Percentiles rank a stretch among this genome's conserved stretches.
Conservation (phyloP, 116 monocot species). For the Zostera marina region DNA sequence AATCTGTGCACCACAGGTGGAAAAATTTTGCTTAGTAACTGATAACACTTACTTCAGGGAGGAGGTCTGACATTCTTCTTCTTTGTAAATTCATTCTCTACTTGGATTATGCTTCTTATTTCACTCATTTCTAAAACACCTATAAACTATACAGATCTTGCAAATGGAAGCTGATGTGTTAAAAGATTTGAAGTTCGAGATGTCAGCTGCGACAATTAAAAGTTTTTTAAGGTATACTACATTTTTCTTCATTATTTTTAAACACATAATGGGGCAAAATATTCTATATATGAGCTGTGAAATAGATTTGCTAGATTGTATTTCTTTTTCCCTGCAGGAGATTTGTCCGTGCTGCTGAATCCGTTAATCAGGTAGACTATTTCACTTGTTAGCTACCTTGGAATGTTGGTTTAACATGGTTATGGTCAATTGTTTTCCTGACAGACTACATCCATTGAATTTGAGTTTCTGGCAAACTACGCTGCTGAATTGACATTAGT, state of each 20-base stretch:
- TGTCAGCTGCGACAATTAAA: slow-evolving; percentile 68
- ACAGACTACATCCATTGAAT: slow-evolving; percentile 37
- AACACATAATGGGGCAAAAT: background rate
- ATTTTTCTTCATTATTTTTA: background rate
- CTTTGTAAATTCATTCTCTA: background rate
- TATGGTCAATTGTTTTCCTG: background rate
- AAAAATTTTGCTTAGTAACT: slow-evolving; percentile 92
- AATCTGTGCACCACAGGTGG: slow-evolving; percentile 88
- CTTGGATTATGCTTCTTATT: background rate
- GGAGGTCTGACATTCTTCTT: slow-evolving; percentile 24
- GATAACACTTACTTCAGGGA: slow-evolving; percentile 89
- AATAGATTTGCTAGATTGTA: background rate
- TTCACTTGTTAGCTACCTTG: background rate
- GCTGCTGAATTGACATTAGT: slow-evolving; percentile 76
- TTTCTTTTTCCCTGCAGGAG: slow-evolving; percentile 24
- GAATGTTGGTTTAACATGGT: background rate
- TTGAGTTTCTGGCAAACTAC: slow-evolving; percentile 82
- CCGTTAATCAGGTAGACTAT: slow-evolving; percentile 40
- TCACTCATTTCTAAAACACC: background rate
- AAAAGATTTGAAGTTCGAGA: slow-evolving; percentile 77
- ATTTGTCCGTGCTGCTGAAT: slow-evolving; percentile 72
- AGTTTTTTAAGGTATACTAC: slow-evolving; percentile 66
- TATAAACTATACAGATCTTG: slow-evolving; percentile 28
- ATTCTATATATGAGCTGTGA: background rate
- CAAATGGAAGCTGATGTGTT: slow-evolving; percentile 89